Percentiles rank a stretch among this genome's conserved stretches.
Evolutionary conservation across 2,329 filamentous ascomycete species (phyloP).

Genomic region (Teratosphaeria nubilosa): DNA sequence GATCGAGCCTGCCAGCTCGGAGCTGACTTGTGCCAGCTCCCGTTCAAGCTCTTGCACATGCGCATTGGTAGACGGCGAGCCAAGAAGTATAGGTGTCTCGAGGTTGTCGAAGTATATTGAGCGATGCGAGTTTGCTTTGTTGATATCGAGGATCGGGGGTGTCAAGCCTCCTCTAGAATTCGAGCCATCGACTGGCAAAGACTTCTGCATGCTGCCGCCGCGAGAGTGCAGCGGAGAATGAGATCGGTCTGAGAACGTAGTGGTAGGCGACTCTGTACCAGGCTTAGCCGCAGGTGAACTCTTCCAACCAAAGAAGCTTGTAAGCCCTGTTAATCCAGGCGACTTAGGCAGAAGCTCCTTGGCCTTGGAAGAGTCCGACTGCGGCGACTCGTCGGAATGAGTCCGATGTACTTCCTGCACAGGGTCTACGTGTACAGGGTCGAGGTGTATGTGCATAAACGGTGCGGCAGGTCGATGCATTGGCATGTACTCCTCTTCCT

Average conservation of each 20-base stretch:
- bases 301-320: conserved; percentile 60
- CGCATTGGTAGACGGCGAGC: conserved; percentile 35
- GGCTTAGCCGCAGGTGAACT: conserved; percentile 39
- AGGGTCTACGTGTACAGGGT: conserved; percentile 23
- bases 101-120: conserved; percentile 37
- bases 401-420: conserved; percentile 18
- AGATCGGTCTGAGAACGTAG: conserved; percentile 52
- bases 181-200: conserved; percentile 22
- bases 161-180: conserved; percentile 21
- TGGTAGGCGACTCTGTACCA: conserved; percentile 45
- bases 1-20: conserved; percentile 86
- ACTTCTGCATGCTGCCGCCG: conserved; percentile 27
- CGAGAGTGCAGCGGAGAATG: conserved; percentile 47
- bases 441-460: conserved; percentile 24
- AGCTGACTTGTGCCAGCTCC: conserved; percentile 85
- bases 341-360: conserved; percentile 31
- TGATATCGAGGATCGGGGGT: conserved; percentile 42
- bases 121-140: conserved; percentile 38
- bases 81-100: conserved; percentile 34
- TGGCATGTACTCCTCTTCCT: conserved; percentile 1
- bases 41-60: conserved; percentile 79
- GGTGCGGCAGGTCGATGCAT: conserved; percentile 13
- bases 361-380: conserved; percentile 9
- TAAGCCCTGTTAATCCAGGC: conserved; percentile 33
- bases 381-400: conserved; percentile 23